Evolutionary conservation across 768 basidiomycete species (phyloP), one percentile per base, ranked within the genome.

Genomic region (Pleurotus sapidus): DNA sequence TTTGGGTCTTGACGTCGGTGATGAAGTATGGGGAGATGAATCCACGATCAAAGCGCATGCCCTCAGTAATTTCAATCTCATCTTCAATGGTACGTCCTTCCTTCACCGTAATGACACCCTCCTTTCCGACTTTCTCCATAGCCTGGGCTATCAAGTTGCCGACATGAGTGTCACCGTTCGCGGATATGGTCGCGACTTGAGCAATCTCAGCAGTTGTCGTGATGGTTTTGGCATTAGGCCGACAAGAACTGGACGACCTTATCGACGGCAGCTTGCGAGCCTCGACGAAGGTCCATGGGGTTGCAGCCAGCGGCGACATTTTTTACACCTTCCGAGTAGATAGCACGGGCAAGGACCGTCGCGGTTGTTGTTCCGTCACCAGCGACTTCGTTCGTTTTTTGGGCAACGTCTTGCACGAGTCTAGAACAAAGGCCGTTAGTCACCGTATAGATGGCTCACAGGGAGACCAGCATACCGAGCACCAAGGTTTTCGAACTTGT

Each of bases 71-170:
- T 72, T 99, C 96, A 69, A 98, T 98, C 75, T 97, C 95, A 69
- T 99, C 96, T 65, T 98, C 95, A 62, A 95, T 97, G 4, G 96
- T 98, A 65, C 90, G 87, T 45, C 96, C 96, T 74, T 99, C 96
- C 81, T 98, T 99, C 72, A 99, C 95, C 49, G 96, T 98, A 79
- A 99, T 98, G 68, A 98, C 96, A 71, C 96, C 96, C 76, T 99
- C 96, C 79, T 96, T 97, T 70, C 96, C 96, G 59, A 98, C 96
- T 74, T 97, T 97, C 77, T 98, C 96, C 96, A 98, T 99, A 1
- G 96, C 96, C 68, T 93, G 93, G 4, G 96, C 95, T 72, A 98
- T 98, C 67, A 99, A 83, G 69, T 88, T 87, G 46, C 96, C 95
- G 60, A 99, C 81, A 68, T 98, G 95, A 1, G 73, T 80, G 75